Base-by-base conservation (phyloP, 805 yeast species). In the Ogataea nitratoaversa region DNA sequence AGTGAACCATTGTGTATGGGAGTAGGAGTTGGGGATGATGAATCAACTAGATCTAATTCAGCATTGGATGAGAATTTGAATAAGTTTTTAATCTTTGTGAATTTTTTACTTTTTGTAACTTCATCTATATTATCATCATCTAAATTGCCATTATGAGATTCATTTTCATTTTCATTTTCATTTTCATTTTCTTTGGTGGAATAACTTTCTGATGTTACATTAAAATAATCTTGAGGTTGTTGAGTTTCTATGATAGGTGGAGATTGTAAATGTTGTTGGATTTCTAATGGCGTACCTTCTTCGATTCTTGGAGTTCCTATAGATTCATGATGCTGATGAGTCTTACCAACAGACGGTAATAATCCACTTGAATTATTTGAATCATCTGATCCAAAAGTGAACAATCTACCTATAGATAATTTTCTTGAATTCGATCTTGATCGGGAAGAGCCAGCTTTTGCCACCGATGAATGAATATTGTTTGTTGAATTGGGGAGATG, bases 351-450 rank as follows among this genome's bases (percentile, higher is more conserved):
- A n/a, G n/a, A n/a, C n/a, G n/a, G n/a, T n/a, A 8, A n/a, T 13
- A 18, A 16, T 5, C 18, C 18, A 19, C 12, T 9, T 9, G 7
- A 33, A 19, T 20, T 42, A 17, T 37, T 34, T 20, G 18, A 38
- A 12, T 34, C 43, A 31, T 49, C 60, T 12, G 56, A 45, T 2
- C 66, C 70, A 48, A 69, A 67, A 35, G 58, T 61, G 44, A 71
- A 63, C 14, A 71, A 49, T 37, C 66, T 61, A 2, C 68, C 63
- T 16, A 70, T 50, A 7, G 65, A 57, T 22, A 59, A 36, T 29
- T 60, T 58, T 25, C 61, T 51, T 1, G 74, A 69, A 43, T 66
- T 58, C 11, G 74, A 68, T 37, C 75, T 52, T 3, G 70, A 57
- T 43, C 73, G 50, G 13, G 67, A 50, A 6, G 32, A n/a, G n/a